phyloP scores from a whole-genome alignment of 441 rosid genomes.

The Populus tomentosa region DNA sequence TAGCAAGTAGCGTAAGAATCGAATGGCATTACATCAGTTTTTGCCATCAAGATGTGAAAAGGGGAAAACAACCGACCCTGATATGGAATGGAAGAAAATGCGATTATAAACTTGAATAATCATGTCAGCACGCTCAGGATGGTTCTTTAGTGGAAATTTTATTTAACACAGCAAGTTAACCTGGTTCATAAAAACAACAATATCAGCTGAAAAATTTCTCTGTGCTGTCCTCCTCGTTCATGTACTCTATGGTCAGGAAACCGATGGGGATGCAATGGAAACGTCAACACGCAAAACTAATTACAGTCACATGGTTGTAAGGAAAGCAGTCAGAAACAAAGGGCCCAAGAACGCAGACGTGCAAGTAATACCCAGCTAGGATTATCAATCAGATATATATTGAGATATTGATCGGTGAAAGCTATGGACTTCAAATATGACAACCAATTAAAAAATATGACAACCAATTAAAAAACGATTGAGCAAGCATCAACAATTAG shows the following conservation, averaged over 20 bases:
- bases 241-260: conserved; percentile 3
- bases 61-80: not conserved
- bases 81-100: conserved; percentile 1
- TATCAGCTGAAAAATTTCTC: not conserved
- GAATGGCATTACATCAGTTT: not conserved
- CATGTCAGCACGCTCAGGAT: not conserved
- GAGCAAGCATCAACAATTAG: conserved; percentile 22
- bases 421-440: conserved; percentile 1
- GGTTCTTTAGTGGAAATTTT: not conserved
- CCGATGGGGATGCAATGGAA: conserved; percentile 18
- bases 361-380: not conserved
- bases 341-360: conserved; percentile 16
- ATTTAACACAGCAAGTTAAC: not conserved
- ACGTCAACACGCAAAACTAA: conserved; percentile 16
- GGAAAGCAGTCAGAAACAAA: conserved; percentile 15
- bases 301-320: conserved; percentile 27
- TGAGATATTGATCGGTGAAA: conserved; percentile 3
- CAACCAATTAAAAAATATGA: conserved; percentile 16
- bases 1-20: not conserved
- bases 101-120: not conserved
- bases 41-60: not conserved
- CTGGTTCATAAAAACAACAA: not conserved
- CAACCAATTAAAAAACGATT: conserved; percentile 19
- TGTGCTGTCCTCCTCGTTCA: not conserved
- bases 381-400: conserved; percentile 8